phyloP scores from a whole-genome alignment of 2,329 filamentous ascomycete species.

The Aspergillus alliaceus region DNA sequence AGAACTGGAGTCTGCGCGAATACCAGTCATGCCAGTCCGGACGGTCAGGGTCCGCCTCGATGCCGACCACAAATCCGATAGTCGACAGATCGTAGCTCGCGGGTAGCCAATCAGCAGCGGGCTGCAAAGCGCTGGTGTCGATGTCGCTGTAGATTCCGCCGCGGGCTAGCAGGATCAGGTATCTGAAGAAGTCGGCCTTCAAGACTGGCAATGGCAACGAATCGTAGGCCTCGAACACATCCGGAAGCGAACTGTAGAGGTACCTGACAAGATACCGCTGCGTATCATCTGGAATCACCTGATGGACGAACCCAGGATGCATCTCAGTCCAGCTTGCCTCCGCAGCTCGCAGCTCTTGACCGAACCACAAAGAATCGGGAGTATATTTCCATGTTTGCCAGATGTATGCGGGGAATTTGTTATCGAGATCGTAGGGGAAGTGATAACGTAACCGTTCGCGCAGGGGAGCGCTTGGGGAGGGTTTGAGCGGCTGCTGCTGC shows the following conservation, averaged over 20 bases:
- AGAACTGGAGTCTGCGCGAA: conserved; percentile 93
- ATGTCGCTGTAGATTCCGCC: conserved; percentile 89
- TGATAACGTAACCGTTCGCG: conserved; percentile 84
- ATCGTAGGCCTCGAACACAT: conserved; percentile 74
- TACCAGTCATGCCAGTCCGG: conserved; percentile 95
- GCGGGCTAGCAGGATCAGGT: conserved; percentile 72
- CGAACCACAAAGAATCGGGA: conserved; percentile 74
- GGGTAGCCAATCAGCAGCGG: conserved; percentile 86
- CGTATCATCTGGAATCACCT: conserved; percentile 91
- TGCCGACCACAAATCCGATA: conserved; percentile 86
- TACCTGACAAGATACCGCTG: conserved; percentile 79
- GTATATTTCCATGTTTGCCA: conserved; percentile 99
- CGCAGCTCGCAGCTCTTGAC: conserved; percentile 70
- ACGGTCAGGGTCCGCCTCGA: conserved; percentile 93
- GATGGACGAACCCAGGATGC: conserved; percentile 90
- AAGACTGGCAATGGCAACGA: conserved; percentile 72
- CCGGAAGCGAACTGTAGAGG: conserved; percentile 79
- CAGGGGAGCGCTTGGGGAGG: conserved; percentile 70
- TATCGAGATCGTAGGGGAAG: conserved; percentile 85
- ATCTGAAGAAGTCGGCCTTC: conserved; percentile 77
- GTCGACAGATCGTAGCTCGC: conserved; percentile 70
- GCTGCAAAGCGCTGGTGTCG: conserved; percentile 81
- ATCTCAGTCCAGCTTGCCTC: conserved; percentile 87
- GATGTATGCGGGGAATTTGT: conserved; percentile 94
- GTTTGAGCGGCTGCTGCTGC: conserved; percentile 54